phyloP scores from a whole-genome alignment of 345 rosid species.

The Eucalyptus fibrosa region DNA sequence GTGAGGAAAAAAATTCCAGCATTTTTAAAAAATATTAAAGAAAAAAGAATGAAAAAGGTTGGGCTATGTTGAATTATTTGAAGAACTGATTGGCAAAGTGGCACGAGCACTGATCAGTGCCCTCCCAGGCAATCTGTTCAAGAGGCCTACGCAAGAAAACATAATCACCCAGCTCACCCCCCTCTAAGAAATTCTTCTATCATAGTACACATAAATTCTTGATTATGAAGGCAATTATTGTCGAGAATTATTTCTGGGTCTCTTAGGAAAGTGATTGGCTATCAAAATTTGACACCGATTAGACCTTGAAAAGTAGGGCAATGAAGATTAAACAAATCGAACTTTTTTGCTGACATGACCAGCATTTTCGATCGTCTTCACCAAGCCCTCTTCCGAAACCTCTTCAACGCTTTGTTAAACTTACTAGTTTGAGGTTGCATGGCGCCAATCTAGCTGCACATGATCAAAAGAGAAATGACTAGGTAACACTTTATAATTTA shows the following conservation, averaged over 20 bases:
- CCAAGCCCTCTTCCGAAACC: background rate
- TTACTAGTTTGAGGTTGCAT: background rate
- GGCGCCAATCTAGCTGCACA: background rate
- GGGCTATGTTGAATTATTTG: background rate
- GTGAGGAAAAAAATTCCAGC: background rate
- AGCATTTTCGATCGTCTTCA: background rate
- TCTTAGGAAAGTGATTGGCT: background rate
- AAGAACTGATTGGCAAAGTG: background rate
- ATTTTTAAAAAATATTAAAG: background rate
- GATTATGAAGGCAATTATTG: background rate
- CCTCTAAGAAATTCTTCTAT: background rate
- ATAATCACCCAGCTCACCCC: background rate
- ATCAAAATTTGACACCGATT: background rate
- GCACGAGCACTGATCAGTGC: background rate
- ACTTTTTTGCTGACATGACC: background rate
- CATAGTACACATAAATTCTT: background rate
- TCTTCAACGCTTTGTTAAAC: no score
- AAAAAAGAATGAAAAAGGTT: background rate
- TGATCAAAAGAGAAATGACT: background rate
- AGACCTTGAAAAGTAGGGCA: background rate
- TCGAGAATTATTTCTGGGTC: background rate
- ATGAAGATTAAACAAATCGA: background rate
- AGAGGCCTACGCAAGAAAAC: background rate
- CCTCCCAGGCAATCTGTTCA: background rate
- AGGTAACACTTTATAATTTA: no score